phyloP scores from a whole-genome alignment of 1,284 basidiomycete species.

The Inonotus obliquus region DNA sequence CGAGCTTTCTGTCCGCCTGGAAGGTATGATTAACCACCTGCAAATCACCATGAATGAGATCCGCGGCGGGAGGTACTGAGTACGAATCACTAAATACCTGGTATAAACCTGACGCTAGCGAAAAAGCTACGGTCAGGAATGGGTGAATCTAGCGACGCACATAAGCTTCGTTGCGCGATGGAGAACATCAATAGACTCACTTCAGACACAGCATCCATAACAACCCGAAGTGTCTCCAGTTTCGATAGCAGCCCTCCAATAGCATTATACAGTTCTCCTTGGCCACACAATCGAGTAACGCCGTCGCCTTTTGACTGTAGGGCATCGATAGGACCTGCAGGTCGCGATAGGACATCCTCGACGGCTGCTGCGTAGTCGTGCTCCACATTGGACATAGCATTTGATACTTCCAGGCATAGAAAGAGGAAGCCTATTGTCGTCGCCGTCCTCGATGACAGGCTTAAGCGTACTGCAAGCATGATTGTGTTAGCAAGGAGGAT shows the following conservation, averaged over 20 bases:
- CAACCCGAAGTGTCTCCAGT: not conserved
- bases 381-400: not conserved
- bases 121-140: conserved; percentile 1
- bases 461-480: not conserved
- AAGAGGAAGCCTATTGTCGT: not conserved
- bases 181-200: not conserved
- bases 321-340: not conserved
- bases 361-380: not conserved
- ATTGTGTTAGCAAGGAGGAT: not conserved
- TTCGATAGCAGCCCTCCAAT: not conserved
- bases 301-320: not conserved
- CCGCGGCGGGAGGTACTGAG: no score
- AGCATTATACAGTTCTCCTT: not conserved
- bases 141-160: no score
- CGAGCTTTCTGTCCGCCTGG: no score
- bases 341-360: not conserved
- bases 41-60: no score
- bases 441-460: not conserved
- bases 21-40: not conserved
- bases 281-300: not conserved
- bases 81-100: not conserved
- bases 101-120: not conserved
- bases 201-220: not conserved
- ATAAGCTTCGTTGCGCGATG: not conserved
- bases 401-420: not conserved